phyloP scores from a whole-genome alignment of 116 monocot genomes.

The Papilionanthe hybrid region DNA sequence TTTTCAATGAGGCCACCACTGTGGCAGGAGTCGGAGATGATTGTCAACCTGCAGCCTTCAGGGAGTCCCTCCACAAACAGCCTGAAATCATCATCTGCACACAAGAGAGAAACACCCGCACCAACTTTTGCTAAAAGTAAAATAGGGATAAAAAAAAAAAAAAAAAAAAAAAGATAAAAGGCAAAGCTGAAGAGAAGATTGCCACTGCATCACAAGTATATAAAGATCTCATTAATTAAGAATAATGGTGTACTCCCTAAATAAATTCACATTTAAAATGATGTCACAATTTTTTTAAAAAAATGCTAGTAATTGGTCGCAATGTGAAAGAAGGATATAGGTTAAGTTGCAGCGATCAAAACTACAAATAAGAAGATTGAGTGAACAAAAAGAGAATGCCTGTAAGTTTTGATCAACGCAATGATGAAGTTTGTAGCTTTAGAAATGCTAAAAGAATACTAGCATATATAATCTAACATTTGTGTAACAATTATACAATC shows the following conservation, averaged over 20 bases:
- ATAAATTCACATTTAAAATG: neutral
- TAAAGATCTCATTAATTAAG: neutral
- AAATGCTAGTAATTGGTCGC: too few relatives aligned
- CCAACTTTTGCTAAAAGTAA: too few relatives aligned
- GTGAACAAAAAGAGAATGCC: too few relatives aligned
- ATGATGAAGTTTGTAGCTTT: too few relatives aligned
- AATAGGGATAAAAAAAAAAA: too few relatives aligned
- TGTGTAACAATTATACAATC: too few relatives aligned
- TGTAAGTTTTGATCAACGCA: too few relatives aligned
- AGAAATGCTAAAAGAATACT: too few relatives aligned
- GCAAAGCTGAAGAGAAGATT: neutral
- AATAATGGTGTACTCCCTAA: neutral
- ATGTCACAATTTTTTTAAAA: neutral
- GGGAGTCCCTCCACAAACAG: conserved; percentile 70
- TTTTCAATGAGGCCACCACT: conserved; percentile 88
- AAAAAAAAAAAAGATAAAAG: neutral
- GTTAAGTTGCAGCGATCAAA: too few relatives aligned
- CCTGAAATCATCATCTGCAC: conserved; percentile 79
- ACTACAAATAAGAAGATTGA: too few relatives aligned
- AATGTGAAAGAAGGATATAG: too few relatives aligned
- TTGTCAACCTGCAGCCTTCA: conserved; percentile 59
- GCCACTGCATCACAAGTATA: neutral
- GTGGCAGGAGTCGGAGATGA: conserved; percentile 98
- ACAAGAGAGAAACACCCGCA: neutral
- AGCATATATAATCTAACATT: too few relatives aligned